These are phyloP conservation scores for Candida mesenterica DNA, from an alignment of 1,139 yeast genomes.

Conservation along the genomic window DNA sequence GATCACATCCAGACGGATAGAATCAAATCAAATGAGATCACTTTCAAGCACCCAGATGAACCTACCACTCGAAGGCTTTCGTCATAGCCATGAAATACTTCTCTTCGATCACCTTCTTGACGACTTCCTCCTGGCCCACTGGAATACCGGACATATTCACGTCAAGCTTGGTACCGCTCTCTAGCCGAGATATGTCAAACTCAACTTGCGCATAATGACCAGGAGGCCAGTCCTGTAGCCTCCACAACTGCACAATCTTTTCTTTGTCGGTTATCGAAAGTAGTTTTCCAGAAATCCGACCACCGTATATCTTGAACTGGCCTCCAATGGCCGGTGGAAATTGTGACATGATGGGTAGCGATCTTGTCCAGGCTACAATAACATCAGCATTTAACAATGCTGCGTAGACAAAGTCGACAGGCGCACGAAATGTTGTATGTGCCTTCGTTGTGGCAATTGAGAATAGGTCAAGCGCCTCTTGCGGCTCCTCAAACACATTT, in stretches of 20 bases:
- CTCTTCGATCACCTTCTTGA: conserved; percentile 1
- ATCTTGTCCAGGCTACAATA: conserved; percentile 6
- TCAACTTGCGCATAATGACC: conserved; percentile 7
- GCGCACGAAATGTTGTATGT: not conserved
- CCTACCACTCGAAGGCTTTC: conserved; percentile 8
- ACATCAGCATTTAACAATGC: conserved; percentile 3
- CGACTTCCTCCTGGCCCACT: conserved; percentile 3
- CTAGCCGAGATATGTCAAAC: too few relatives aligned
- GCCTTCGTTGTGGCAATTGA: not conserved
- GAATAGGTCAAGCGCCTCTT: not conserved
- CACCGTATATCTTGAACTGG: conserved; percentile 5
- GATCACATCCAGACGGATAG: too few relatives aligned
- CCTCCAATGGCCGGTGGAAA: conserved; percentile 6
- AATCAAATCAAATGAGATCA: too few relatives aligned
- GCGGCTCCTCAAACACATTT: not conserved
- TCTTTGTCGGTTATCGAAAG: not conserved
- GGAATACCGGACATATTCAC: conserved; percentile 6
- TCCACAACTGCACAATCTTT: conserved; percentile 2
- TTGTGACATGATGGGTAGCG: conserved; percentile 4
- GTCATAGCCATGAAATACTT: conserved; percentile 5
- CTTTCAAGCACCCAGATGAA: too few relatives aligned
- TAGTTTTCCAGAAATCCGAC: conserved; percentile 2
- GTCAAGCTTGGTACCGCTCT: conserved; percentile 2
- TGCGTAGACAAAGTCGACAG: not conserved
- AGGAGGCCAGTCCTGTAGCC: conserved; percentile 3